Conservation (phyloP, 148 eudicot genomes). For the Arctostaphylos glauca region DNA sequence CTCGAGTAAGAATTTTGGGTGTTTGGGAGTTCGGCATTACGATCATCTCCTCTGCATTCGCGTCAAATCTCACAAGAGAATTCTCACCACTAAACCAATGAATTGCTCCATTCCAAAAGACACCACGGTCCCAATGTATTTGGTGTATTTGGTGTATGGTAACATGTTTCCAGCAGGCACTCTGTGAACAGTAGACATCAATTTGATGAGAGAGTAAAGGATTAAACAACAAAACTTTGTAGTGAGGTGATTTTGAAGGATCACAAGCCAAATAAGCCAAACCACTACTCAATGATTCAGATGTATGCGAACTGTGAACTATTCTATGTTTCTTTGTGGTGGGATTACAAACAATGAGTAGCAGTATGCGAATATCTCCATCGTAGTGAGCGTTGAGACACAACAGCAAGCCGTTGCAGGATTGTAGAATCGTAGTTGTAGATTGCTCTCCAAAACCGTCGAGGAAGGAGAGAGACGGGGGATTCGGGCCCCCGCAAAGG, state of each 20-base stretch:
- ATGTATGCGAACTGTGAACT: neutral
- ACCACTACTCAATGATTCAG: neutral
- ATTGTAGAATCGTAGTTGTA: neutral
- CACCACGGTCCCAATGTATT: neutral
- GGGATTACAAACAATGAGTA: neutral
- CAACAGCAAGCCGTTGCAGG: constrained; percentile 5
- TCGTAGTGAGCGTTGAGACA: neutral
- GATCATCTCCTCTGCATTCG: neutral
- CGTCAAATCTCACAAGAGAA: neutral
- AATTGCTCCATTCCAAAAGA: neutral
- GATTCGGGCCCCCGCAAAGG: neutral
- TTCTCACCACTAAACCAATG: neutral
- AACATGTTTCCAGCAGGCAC: neutral
- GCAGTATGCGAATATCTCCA: too few relatives aligned
- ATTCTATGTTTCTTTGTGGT: neutral
- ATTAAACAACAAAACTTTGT: neutral
- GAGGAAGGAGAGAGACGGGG: neutral
- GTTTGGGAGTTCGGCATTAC: neutral
- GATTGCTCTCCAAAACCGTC: neutral
- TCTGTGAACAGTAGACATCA: neutral
- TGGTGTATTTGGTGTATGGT: neutral
- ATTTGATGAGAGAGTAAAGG: neutral
- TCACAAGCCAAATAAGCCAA: neutral
- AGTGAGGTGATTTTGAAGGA: constrained; percentile 7
- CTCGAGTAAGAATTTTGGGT: neutral